Conservation (phyloP, 768 basidiomycete genomes). For the Ramaria rubella region DNA sequence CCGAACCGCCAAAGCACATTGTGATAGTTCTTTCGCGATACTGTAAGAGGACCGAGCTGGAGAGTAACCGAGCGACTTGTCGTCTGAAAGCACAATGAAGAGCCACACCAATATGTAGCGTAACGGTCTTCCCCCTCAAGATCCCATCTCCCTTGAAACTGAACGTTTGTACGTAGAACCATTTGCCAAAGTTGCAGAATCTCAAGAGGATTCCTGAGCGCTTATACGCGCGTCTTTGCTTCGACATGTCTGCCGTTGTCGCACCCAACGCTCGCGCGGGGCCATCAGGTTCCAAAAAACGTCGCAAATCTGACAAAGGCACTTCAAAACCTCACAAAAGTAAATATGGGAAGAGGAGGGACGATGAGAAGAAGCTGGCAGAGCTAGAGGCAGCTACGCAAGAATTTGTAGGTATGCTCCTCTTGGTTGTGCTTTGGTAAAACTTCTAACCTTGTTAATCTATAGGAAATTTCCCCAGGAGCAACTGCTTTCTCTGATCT, state of each 20-base stretch:
- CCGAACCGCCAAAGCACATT: conserved; percentile 8
- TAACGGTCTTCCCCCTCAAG: conserved; percentile 6
- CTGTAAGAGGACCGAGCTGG: conserved; percentile 3
- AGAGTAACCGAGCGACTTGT: conserved; percentile 2
- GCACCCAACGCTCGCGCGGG: neutral
- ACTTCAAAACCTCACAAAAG: neutral
- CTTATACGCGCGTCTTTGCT: too few relatives aligned
- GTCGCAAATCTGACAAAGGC: neutral
- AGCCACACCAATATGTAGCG: conserved; percentile 6
- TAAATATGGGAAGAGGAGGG: neutral
- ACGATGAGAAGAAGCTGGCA: conserved; percentile 23
- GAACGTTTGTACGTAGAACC: neutral
- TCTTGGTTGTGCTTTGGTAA: neutral
- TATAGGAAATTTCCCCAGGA: conserved; percentile 44
- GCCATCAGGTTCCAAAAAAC: neutral
- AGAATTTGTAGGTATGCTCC: conserved; percentile 25
- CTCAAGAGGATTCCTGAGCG: too few relatives aligned
- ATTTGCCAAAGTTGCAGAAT: neutral
- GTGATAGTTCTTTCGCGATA: conserved; percentile 6
- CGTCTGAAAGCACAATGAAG: conserved; percentile 4
- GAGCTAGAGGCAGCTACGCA: conserved; percentile 26
- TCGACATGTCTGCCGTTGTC: neutral
- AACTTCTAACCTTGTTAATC: too few relatives aligned
- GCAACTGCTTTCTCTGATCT: conserved; percentile 62
- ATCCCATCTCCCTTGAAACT: conserved; percentile 6